Evolutionary conservation across 768 basidiomycete genomes (phyloP).

Genomic region (Suillus discolor): DNA sequence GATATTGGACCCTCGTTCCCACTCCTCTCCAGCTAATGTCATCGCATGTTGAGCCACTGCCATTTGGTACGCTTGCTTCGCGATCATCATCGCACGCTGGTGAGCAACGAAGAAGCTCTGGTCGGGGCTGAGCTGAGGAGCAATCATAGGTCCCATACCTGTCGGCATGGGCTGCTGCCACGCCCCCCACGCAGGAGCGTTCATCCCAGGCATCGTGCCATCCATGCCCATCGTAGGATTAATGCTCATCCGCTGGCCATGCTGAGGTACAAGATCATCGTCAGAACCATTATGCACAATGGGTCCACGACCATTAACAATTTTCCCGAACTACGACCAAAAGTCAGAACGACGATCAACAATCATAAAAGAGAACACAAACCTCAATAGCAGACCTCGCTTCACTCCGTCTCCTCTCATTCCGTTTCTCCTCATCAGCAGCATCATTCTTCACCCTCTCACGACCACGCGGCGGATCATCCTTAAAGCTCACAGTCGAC

Average conservation of each 20-base stretch:
- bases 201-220: constrained; percentile 25
- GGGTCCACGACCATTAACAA: constrained; percentile 78
- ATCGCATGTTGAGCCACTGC: constrained; percentile 91
- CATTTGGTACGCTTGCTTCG: constrained; percentile 89
- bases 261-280: constrained; percentile 37
- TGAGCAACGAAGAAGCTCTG: constrained; percentile 70
- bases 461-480: constrained; percentile 37
- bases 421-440: constrained; percentile 56
- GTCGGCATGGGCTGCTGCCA: constrained; percentile 30
- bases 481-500: constrained; percentile 72
- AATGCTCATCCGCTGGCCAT: constrained; percentile 37
- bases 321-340: constrained; percentile 74
- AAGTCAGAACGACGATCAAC: constrained; percentile 13
- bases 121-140: constrained; percentile 47
- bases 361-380: constrained; percentile 24
- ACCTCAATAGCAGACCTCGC: constrained; percentile 91
- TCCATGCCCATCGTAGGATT: constrained; percentile 35
- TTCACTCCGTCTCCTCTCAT: constrained; percentile 75
- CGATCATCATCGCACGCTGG: constrained; percentile 84
- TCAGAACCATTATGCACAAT: constrained; percentile 52
- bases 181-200: constrained; percentile 38
- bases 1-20: constrained; percentile 76
- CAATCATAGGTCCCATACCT: constrained; percentile 38
- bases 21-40: constrained; percentile 86
- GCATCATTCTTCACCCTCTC: constrained; percentile 33